Base-by-base conservation (phyloP, 306 rosid genomes). In the Quercus cerris region DNA sequence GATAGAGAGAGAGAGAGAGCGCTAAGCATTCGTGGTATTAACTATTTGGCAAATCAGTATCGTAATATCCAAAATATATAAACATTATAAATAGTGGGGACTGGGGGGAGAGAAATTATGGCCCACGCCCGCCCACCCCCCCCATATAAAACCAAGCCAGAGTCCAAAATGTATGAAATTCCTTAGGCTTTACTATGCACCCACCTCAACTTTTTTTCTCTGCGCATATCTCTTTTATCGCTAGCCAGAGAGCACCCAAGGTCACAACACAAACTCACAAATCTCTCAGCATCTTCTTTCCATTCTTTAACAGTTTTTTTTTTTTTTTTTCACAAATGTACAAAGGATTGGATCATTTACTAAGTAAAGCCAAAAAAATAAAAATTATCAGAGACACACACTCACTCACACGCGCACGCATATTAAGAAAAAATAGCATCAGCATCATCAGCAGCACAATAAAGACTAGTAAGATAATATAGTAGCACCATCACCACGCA, bases 101-200 rank as follows among this genome's bases (percentile, higher is more conserved):
- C 38, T 33, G 38, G 55, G 70, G 69, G 64, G 63, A 49, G 1
- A 46, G 4, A 12, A 12, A 49, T 51, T n/a, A 55, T 44, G 80
- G 86, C 69, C 85, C 83, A 79, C 85, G 62, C 73, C 75, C 6
- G 15, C 70, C 61, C 54, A n/a, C 56, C 82, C 2, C 11, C 46
- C 46, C 7, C 2, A 25, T 31, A 75, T 57, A 55, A 44, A 35
- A 74, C 79, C 85, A 80, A 80, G 76, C 81, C 81, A 54, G 52
- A n/a, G 55, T 69, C 33, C 71, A 78, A 85, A 81, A 81, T 61
- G 73, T 38, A 38, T 38, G 46, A 38, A 38, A 68, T 78, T 77
- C 63, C 85, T 85, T 75, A 56, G 77, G 33, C 61, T 61, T 56
- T 8, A 70, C 75, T 66, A 78, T 66, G 73, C 52, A 58, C 35